Base-by-base conservation (phyloP, 1,139 yeast genomes). In the Debaryomycetaceae sp. region DNA sequence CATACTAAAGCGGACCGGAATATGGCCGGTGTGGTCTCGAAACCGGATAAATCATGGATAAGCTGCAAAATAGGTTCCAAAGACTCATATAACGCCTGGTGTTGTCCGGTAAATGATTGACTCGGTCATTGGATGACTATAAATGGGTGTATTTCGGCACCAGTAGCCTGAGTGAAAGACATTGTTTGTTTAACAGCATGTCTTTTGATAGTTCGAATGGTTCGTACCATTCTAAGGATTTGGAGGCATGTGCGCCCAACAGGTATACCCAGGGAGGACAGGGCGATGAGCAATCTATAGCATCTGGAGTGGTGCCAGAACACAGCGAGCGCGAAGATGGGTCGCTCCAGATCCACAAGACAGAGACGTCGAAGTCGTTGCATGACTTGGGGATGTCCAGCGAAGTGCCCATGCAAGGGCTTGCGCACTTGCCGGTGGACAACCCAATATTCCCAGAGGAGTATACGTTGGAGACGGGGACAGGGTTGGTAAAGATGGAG, bases 361-460 rank as follows among this genome's bases (percentile, higher is more conserved):
- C 93, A 0, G 96, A 87, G 66, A 87, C 95, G 1, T 80, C 75
- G 14, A 78, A 81, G 56, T 81, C 93, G 1, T 66, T 87, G 43
- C 77, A 74, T 42, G 83, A 80, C 7, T 68, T 77, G 57, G 95
- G 95, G 42, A 53, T 87, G 22, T 68, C 78, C 4, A 62, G 74
- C 14, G 69, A 67, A 4, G 68, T 76, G 2, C 85, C 87, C 6
- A 56, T 64, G 20, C 79, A 82, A 1, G 88, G 81, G 51, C 63
- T 78, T 41, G 82, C 79, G 54, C 79, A 80, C 45, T 27, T 27
- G 1, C 78, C 80, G 6, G 76, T 80, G 8, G 75, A 72, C 42
- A 70, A 76, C 49, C 83, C 91, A 6, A 84, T 88, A 39, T 89
- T 89, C 73, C 97, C 97, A 11, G 97, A 89, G 70, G 96, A 89